phyloP scores from a whole-genome alignment of 2,329 filamentous ascomycete genomes.

The Coniochaeta ligniaria region DNA sequence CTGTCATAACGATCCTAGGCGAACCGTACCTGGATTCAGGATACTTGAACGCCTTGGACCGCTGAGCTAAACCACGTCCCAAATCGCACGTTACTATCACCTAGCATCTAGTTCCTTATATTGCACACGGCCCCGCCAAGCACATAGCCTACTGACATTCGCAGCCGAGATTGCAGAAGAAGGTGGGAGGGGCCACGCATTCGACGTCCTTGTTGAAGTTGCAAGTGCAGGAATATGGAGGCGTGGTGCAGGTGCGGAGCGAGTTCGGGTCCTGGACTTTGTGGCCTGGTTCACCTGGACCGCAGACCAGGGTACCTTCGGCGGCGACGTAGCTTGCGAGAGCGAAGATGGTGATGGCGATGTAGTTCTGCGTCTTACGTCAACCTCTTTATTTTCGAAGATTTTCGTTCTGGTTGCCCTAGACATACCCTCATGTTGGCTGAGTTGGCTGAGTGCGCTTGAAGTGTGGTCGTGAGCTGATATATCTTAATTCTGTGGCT shows the following conservation, averaged over 20 bases:
- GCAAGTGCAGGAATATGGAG: background rate
- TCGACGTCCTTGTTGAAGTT: background rate
- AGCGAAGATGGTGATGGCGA: background rate
- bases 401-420: background rate
- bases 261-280: background rate
- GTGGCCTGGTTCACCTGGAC: background rate
- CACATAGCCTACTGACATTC: background rate
- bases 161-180: background rate
- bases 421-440: background rate
- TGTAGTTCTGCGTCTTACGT: background rate
- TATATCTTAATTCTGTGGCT: background rate
- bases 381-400: background rate
- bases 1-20: too few species aligned
- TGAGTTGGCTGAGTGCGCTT: background rate
- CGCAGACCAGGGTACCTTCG: background rate
- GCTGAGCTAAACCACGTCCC: too few species aligned
- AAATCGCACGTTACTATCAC: too few species aligned
- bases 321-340: background rate
- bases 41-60: too few species aligned
- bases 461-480: background rate
- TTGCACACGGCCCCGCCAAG: too few species aligned
- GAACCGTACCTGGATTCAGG: too few species aligned
- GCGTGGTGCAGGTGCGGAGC: background rate
- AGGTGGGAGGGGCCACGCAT: background rate
- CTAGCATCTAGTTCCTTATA: too few species aligned